Evolutionary conservation across 106 monocot species (phyloP).

Genomic region (Dendrobium officinale): DNA sequence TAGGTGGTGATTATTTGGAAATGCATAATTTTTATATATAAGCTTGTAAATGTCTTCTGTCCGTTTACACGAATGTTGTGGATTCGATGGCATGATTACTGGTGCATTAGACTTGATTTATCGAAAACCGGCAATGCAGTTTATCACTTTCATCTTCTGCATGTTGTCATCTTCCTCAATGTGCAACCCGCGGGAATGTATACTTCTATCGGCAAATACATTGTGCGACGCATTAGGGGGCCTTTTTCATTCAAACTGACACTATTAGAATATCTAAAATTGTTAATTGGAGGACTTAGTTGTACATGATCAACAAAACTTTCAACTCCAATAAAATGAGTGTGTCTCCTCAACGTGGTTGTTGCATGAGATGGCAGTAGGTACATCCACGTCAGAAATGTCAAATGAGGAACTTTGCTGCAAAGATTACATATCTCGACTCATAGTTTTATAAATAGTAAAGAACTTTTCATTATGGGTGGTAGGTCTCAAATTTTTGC

Average conservation of each 20-base stretch:
- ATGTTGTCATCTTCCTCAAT: no score
- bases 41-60: no score
- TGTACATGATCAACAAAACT: conserved; percentile 1
- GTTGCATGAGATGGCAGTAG: conserved; percentile 10
- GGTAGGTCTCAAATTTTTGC: conserved; percentile 59
- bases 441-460: conserved; percentile 64
- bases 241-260: conserved; percentile 6
- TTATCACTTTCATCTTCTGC: no score
- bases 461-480: conserved; percentile 50
- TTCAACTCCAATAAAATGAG: conserved; percentile 1
- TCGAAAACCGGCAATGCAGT: no score
- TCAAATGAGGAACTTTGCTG: conserved; percentile 21
- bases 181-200: no score
- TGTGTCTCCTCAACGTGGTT: conserved; percentile 4
- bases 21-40: no score
- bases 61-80: no score
- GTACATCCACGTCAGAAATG: conserved; percentile 9
- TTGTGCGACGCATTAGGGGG: no score
- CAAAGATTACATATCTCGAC: conserved; percentile 30
- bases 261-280: conserved; percentile 13
- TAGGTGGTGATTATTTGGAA: no score
- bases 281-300: conserved; percentile 9
- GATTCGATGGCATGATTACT: no score
- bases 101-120: no score
- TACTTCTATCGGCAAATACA: no score